Evolutionary conservation across 768 basidiomycete species (phyloP), one percentile per base, ranked within the genome.

Genomic region (Ramaria sp.): DNA sequence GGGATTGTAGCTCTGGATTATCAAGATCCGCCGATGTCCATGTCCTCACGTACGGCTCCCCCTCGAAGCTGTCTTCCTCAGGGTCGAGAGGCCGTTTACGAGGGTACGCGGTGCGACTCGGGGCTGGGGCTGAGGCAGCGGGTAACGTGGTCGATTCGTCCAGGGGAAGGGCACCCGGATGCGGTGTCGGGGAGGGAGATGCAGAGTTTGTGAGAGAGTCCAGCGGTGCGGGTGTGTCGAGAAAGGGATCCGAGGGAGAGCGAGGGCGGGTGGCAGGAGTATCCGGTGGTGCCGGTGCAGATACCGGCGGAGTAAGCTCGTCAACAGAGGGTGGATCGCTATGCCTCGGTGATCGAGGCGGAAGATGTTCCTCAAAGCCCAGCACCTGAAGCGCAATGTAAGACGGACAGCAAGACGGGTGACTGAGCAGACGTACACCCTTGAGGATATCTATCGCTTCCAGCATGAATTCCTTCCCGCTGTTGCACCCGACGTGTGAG

Each of bases 391-490:
- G 58, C 56, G 30, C 48, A 56, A 38, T 25, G 34, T 49, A 75
- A 67, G 52, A 72, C 69, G 73, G 56, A 28, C 42, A 16, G 22
- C 20, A 25, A 9, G 28, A 18, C 8, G 44, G 22, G 16, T 38
- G n/a, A 45, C 18, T 18, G 10, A n/a, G 45, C 27, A 60, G 50
- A 73, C 84, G 61, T 61, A 87, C 90, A 62, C 92, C 92, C 78
- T 95, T 95, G 60, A 94, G 80, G 45, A 92, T 71, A 61, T 88
- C 82, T 55, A 94, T 82, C 9, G 88, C 89, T 69, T 94, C 91
- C 49, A 88, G 73, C 90, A 93, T 93, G 66, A 95, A 95, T 61
- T 92, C 88, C 68, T 89, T 88, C 56, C 92, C 92, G 64, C 91
- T 94, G 67, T 55, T 59, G 50, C 59, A 61, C 54, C 50, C 62